Evolutionary conservation across 768 basidiomycete species (phyloP).

Genomic region (Lentinus brumalis): DNA sequence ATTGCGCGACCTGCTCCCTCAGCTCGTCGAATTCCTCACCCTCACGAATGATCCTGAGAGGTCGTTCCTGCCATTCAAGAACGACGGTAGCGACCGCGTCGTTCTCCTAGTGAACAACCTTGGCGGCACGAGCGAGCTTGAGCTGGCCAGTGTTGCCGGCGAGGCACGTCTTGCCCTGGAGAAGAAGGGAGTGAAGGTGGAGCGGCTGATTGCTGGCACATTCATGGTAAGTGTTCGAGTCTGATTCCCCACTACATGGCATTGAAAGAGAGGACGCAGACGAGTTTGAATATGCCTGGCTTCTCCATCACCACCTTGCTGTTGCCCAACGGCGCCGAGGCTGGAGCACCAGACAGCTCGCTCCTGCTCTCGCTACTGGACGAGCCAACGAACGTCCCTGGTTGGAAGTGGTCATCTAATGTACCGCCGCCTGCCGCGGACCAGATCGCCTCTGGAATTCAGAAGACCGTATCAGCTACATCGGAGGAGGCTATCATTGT

Average conservation of each 20-base stretch:
- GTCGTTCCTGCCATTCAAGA: conserved; percentile 71
- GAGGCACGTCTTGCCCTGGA: conserved; percentile 62
- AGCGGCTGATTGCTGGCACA: conserved; percentile 72
- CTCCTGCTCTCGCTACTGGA: conserved; percentile 69
- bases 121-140: conserved; percentile 82
- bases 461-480: conserved; percentile 8
- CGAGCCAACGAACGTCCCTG: conserved; percentile 66
- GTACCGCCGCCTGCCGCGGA: conserved; percentile 37
- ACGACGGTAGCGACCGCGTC: conserved; percentile 63
- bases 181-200: conserved; percentile 54
- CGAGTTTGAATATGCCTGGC: conserved; percentile 91
- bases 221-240: conserved; percentile 67
- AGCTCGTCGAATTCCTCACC: conserved; percentile 68
- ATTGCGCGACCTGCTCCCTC: conserved; percentile 66
- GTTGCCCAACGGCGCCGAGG: conserved; percentile 54
- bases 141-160: conserved; percentile 67
- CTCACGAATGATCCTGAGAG: conserved; percentile 77
- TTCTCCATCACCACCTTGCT: conserved; percentile 84
- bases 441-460: conserved; percentile 15
- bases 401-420: conserved; percentile 81
- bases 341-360: conserved; percentile 36
- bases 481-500: conserved; percentile 1
- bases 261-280: conserved; percentile 43
- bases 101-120: conserved; percentile 88
- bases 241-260: not conserved